Evolutionary conservation across 768 basidiomycete genomes (phyloP), one percentile per base, ranked within the genome.

Genomic region (Fomitopsis serialis): DNA sequence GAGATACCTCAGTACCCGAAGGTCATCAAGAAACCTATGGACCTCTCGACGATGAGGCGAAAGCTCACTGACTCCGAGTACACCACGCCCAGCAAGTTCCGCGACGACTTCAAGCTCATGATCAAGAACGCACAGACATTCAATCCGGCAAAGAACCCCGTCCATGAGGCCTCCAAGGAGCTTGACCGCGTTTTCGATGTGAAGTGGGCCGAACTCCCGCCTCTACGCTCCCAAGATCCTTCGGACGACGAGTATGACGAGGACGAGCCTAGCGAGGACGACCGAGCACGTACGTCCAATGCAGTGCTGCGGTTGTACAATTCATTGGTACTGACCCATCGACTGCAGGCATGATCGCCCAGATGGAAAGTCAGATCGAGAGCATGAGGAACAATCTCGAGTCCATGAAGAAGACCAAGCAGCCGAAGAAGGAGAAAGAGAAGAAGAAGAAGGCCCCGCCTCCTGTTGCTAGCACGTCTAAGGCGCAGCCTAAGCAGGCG

Each of bases 21-120:
- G 69, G 72, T 96, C 60, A 77, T 99, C 67, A 96, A 94, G 76
- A 85, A 83, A 62, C 97, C 97, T 3, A 98, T 99, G 92, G 97
- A 99, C 68, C 67, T 99, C 54, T 79, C 82, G 11, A 93, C 91
- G 9, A 94, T 99, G 76, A 82, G 84, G 60, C 81, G 74, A 67
- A 96, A 94, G 70, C 76, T 99, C 45, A 89, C 93, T 40, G 75
- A 74, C 32, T 75, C 79, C 48, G 83, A 87, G 56, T 99, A 98
- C 66, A 59, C 78, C 1, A 85, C 76, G n/a, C 86, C 90, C 2
- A 74, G 81, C 46, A 84, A 86, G 64, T 93, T 98, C 67, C 85
- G 87, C 58, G 82, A 85, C 27, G 97, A 99, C 70, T 89, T 98
- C 74, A 89, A 87, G 70, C 74, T 96, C 56, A 94, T 98, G 89